Evolutionary conservation across 345 rosid genomes (phyloP).

Genomic region (Brassica nigra): DNA sequence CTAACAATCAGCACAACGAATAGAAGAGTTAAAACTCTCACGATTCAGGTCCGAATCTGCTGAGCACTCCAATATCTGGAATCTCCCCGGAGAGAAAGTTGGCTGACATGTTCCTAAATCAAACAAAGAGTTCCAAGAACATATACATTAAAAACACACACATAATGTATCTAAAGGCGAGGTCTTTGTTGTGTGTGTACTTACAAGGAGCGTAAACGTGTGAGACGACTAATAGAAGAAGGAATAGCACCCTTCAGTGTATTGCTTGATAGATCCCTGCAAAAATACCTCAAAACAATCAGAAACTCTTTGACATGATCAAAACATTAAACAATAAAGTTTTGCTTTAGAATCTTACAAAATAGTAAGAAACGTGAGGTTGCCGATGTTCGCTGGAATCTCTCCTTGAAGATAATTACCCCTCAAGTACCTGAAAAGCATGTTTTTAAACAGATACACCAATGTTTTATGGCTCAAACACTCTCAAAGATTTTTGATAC

Average conservation of each 20-base stretch:
- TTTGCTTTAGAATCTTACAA: constrained; percentile 48
- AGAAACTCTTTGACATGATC: constrained; percentile 1
- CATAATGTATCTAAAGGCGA: not conserved
- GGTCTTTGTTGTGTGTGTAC: constrained; percentile 21
- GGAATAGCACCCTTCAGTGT: constrained; percentile 84
- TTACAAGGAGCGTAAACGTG: constrained; percentile 69
- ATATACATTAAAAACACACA: constrained; percentile 4
- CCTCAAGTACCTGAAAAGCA: constrained; percentile 69
- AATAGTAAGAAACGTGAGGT: constrained; percentile 72
- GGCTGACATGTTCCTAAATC: constrained; percentile 74
- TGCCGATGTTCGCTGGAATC: constrained; percentile 79
- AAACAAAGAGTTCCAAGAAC: constrained; percentile 24
- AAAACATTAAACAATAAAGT: not conserved
- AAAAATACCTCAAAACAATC: constrained; percentile 4
- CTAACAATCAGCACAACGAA: not conserved
- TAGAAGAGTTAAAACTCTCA: constrained; percentile 43
- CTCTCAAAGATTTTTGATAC: no score
- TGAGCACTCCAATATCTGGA: constrained; percentile 81
- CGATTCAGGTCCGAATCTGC: constrained; percentile 75
- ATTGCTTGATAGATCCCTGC: constrained; percentile 96
- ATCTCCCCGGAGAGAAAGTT: constrained; percentile 96
- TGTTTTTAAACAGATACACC: not conserved
- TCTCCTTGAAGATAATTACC: constrained; percentile 93
- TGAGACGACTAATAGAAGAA: constrained; percentile 71
- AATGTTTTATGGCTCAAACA: constrained; percentile 2